phyloP scores from a whole-genome alignment of 345 rosid species.

The Murraya koenigii region DNA sequence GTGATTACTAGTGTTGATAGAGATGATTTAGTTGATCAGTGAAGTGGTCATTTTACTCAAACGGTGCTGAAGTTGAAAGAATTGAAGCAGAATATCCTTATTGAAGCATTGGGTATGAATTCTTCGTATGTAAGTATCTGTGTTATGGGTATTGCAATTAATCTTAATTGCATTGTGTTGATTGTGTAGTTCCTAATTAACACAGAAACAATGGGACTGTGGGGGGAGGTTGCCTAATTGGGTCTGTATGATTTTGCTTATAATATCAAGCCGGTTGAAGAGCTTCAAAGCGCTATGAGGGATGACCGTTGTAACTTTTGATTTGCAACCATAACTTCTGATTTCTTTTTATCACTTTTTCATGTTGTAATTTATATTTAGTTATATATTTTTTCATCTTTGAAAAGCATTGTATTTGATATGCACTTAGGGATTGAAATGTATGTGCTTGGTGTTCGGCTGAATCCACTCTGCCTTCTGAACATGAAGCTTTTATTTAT shows the following conservation, averaged over 20 bases:
- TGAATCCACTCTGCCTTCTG: neutral
- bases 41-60: conserved; percentile 76
- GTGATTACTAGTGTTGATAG: conserved; percentile 93
- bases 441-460: too few relatives aligned
- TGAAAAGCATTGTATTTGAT: neutral
- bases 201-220: conserved; percentile 72
- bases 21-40: conserved; percentile 85
- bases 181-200: conserved; percentile 80
- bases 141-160: neutral
- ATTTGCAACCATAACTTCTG: neutral
- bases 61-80: conserved; percentile 77
- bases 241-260: conserved; percentile 74
- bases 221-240: conserved; percentile 73
- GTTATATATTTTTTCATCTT: neutral
- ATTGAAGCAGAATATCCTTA: conserved; percentile 78
- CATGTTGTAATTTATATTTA: neutral
- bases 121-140: neutral
- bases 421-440: neutral
- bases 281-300: conserved; percentile 79
- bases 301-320: conserved; percentile 87
- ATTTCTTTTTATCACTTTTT: neutral
- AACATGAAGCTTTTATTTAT: neutral
- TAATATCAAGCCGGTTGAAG: too few relatives aligned
- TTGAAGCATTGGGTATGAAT: conserved; percentile 82
- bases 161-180: conserved; percentile 8